Base-by-base conservation (phyloP, 345 rosid genomes). In the Eucalyptus curtisii region DNA sequence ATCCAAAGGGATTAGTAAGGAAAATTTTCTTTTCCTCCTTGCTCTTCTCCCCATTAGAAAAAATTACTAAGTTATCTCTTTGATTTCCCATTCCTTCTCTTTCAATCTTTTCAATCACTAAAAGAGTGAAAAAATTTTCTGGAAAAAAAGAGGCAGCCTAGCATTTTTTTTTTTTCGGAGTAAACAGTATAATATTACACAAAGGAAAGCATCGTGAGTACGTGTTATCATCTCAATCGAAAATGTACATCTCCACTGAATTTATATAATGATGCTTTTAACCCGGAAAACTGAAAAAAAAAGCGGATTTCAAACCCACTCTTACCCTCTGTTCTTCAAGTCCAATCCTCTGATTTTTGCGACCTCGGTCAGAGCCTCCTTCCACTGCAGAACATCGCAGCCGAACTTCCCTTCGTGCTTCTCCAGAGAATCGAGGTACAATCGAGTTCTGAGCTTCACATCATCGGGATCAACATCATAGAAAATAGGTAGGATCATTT, bases 261-360 rank as follows among this genome's bases (percentile, higher is more conserved):
- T 55, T 20, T 55, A 22, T 9, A 55, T 55, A 24, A 55, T 55
- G 0, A 55, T 55, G 30, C 61, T 55, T 24, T 55, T 55, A 55
- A 55, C 30, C 61, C 12, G 25, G 61, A 24, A 55, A 24, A 4
- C 9, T 1, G n/a, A 0, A 10, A 5, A 5, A 55, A 1, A 1
- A 25, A 27, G 16, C 13, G n/a, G 71, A 61, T 61, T 61, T 61
- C 33, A n/a, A 30, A 13, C 33, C 71, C 17, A 64, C 15, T 30
- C 71, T 64, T 1, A 64, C 37, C 71, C 71, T 64, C 0, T 30
- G 37, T n/a, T 13, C 71, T 64, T 64, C 71, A 64, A 1, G 33
- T 0, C 10, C 71, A 1, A 64, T n/a, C 71, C 37, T 0, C 9
- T 13, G 0, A 3, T 64, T 30, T 13, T 14, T n/a, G 71, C 37